phyloP scores from a whole-genome alignment of 331 rosid genomes.

The Prunus yedoensis region DNA sequence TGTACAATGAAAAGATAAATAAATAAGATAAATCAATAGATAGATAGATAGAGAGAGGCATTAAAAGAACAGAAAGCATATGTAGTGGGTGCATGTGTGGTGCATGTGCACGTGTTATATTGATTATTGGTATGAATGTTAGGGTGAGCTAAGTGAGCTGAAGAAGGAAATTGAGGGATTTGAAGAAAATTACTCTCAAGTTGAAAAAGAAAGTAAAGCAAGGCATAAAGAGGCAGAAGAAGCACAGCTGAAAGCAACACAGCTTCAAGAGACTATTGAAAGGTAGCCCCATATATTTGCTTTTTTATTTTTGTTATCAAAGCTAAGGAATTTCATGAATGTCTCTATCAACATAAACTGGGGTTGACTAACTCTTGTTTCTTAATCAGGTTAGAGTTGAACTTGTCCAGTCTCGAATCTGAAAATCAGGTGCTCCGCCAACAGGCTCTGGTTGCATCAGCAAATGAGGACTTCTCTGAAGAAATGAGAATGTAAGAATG shows the following conservation, averaged over 20 bases:
- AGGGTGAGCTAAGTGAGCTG: constrained; percentile 62
- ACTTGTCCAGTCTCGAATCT: constrained; percentile 75
- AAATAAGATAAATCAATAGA: too few species aligned
- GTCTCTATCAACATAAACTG: constrained; percentile 24
- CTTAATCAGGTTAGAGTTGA: constrained; percentile 61
- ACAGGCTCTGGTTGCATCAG: constrained; percentile 69
- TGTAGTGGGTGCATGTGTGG: background rate
- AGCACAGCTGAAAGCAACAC: constrained; percentile 56
- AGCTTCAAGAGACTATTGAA: constrained; percentile 74
- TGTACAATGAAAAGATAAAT: too few species aligned
- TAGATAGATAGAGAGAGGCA: too few species aligned
- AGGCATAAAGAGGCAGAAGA: constrained; percentile 74
- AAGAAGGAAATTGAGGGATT: constrained; percentile 60
- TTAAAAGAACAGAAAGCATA: too few species aligned
- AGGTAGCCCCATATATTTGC: constrained; percentile 39
- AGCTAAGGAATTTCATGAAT: background rate
- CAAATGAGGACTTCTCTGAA: constrained; percentile 69
- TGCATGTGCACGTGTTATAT: background rate
- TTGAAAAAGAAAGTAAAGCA: constrained; percentile 49
- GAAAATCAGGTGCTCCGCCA: constrained; percentile 89
- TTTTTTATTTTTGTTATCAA: background rate
- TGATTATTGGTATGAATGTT: constrained; percentile 23
- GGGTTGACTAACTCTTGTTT: constrained; percentile 27
- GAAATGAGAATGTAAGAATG: constrained; percentile 59
- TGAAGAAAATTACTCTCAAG: constrained; percentile 45